phyloP scores from a whole-genome alignment of 208 protist species.

The Trypanosomatidae sp. region DNA sequence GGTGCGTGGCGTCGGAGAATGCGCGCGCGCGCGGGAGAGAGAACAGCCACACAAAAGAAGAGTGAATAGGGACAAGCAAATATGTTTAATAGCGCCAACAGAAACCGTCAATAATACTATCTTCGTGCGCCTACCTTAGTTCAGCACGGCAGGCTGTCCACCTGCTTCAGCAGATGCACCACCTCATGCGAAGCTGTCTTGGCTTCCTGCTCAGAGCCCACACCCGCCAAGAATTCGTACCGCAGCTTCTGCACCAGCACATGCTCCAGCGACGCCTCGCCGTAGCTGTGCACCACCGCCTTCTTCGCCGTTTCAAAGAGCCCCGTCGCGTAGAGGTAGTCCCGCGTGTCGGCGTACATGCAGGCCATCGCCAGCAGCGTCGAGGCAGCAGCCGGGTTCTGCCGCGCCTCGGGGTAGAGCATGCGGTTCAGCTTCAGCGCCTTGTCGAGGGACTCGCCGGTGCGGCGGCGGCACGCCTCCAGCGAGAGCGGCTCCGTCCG shows the following conservation, averaged over 20 bases:
- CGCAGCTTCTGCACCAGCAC: conserved; percentile 58
- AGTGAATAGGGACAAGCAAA: too few relatives aligned
- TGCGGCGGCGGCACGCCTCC: conserved; percentile 47
- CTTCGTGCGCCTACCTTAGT: too few relatives aligned
- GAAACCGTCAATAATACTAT: too few relatives aligned
- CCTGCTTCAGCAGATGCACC: conserved; percentile 59
- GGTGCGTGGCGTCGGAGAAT: too few relatives aligned
- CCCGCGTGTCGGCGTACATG: conserved; percentile 83
- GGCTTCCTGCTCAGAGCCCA: conserved; percentile 86
- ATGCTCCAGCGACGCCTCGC: conserved; percentile 58
- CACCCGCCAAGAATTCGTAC: conserved; percentile 83
- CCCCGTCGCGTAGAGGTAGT: conserved; percentile 88
- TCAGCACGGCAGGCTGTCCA: conserved; percentile 50
- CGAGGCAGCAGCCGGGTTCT: conserved; percentile 66
- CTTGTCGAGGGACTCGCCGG: conserved; percentile 63
- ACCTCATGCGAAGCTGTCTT: conserved; percentile 77
- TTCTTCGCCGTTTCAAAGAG: conserved; percentile 78
- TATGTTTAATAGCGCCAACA: too few relatives aligned
- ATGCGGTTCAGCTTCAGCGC: conserved; percentile 75
- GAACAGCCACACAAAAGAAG: too few relatives aligned
- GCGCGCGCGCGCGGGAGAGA: too few relatives aligned
- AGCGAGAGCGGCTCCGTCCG: conserved; percentile 35
- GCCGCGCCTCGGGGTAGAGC: conserved; percentile 51
- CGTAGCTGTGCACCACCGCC: conserved; percentile 55
- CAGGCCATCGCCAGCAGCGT: conserved; percentile 75